Percentiles rank a stretch among this genome's conserved stretches.
Evolutionary conservation across 805 yeast species (phyloP).

Genomic region (Zygosaccharomyces siamensis): DNA sequence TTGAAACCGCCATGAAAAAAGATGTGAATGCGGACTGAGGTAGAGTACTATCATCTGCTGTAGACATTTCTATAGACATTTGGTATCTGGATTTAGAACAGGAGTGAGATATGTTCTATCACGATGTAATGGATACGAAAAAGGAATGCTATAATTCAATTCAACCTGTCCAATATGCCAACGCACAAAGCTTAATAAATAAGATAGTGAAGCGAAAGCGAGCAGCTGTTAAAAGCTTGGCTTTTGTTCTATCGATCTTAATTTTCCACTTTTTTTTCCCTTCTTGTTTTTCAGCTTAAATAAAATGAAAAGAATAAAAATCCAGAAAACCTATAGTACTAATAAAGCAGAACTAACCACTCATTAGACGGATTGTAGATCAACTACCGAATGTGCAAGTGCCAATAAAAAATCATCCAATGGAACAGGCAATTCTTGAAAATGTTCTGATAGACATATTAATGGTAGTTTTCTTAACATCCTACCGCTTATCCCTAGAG

Average conservation of each 20-base stretch:
- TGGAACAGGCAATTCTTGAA: conserved; percentile 24
- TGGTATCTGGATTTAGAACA: not conserved
- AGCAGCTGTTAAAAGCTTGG: not conserved
- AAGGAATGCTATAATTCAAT: not conserved
- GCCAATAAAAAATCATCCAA: conserved; percentile 25
- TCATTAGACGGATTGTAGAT: conserved; percentile 11
- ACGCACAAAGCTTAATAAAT: not conserved
- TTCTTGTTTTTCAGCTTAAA: not conserved
- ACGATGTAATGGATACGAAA: not conserved
- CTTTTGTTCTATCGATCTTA: not conserved
- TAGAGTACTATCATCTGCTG: conserved; percentile 5
- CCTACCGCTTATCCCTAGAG: conserved; percentile 29
- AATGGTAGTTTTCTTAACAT: conserved; percentile 29
- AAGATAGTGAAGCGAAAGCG: not conserved
- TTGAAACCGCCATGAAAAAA: conserved; percentile 74
- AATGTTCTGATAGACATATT: conserved; percentile 28
- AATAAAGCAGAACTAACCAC: not conserved
- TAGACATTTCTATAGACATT: conserved; percentile 1
- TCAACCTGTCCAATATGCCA: not conserved
- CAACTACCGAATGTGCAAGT: conserved; percentile 17
- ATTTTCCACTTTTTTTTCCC: not conserved
- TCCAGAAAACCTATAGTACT: not conserved
- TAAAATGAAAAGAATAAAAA: not conserved
- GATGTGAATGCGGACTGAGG: conserved; percentile 35
- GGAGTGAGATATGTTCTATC: conserved; percentile 6